Conservation (phyloP, 495 filamentous ascomycete genomes). For the Haplographium delicatum region DNA sequence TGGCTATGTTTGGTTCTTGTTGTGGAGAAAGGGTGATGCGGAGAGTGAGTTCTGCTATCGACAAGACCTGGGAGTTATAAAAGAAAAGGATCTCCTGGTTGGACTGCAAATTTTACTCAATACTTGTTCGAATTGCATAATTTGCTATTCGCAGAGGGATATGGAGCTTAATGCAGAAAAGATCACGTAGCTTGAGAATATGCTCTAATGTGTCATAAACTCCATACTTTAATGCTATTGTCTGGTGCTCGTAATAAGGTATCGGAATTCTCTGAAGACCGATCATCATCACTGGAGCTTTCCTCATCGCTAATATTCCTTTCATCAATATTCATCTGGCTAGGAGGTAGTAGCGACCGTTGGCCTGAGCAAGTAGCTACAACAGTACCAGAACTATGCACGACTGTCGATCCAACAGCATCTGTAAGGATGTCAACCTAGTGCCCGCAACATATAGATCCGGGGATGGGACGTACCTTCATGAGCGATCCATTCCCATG, state of each 20-base stretch:
- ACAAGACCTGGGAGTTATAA: slow-evolving; percentile 22
- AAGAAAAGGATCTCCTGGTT: no score
- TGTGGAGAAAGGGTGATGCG: slow-evolving; percentile 49
- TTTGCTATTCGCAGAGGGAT: slow-evolving; percentile 6
- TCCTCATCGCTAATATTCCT: neutral
- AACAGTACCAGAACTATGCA: slow-evolving; percentile 64
- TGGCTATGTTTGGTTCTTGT: slow-evolving; percentile 36
- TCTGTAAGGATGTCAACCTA: slow-evolving; percentile 8
- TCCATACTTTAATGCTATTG: slow-evolving; percentile 65
- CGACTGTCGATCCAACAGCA: slow-evolving; percentile 53
- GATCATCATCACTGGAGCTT: slow-evolving; percentile 6
- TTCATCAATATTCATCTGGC: no score
- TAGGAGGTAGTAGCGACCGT: slow-evolving; percentile 18
- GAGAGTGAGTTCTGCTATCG: slow-evolving; percentile 40
- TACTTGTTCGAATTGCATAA: slow-evolving; percentile 7
- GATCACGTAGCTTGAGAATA: neutral
- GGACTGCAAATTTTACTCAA: neutral
- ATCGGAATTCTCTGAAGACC: neutral
- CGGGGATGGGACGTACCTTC: slow-evolving; percentile 28
- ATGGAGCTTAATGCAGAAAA: neutral
- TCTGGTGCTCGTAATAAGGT: slow-evolving; percentile 31
- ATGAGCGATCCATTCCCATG: slow-evolving; percentile 57
- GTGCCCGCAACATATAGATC: no score
- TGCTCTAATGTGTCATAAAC: slow-evolving; percentile 22
- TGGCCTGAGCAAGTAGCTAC: slow-evolving; percentile 73